These are phyloP conservation scores for Trichosporon asahii DNA, from an alignment of 1,284 basidiomycete species.

Conservation along the genomic window DNA sequence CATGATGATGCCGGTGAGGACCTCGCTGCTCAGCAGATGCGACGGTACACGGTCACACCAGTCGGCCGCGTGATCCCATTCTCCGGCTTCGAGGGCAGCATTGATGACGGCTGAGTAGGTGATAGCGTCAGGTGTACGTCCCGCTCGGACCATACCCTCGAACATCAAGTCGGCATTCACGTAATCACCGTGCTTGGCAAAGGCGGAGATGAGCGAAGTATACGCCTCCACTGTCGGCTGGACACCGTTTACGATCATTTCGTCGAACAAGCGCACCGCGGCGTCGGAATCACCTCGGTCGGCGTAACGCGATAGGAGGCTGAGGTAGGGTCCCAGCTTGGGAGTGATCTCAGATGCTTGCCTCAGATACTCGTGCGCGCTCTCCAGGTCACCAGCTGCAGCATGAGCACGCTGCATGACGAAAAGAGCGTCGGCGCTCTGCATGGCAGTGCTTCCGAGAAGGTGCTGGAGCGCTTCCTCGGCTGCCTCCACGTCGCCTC, in stretches of 20 bases:
- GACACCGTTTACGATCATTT: slow-evolving; percentile 60
- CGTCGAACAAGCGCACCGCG: slow-evolving; percentile 61
- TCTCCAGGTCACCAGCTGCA: slow-evolving; percentile 21
- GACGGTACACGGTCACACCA: slow-evolving; percentile 29
- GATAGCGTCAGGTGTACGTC: slow-evolving; percentile 62
- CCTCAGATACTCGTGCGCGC: slow-evolving; percentile 22
- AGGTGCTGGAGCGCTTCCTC: background rate
- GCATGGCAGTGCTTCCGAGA: background rate
- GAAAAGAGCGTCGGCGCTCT: slow-evolving; percentile 15
- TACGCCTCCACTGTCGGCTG: slow-evolving; percentile 61
- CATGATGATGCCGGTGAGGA: slow-evolving; percentile 70
- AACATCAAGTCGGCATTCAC: slow-evolving; percentile 67
- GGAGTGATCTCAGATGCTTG: slow-evolving; percentile 20
- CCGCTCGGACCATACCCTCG: slow-evolving; percentile 53
- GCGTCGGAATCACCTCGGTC: slow-evolving; percentile 59
- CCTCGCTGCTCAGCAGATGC: slow-evolving; percentile 53
- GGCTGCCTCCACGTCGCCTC: slow-evolving; percentile 11
- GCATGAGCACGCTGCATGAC: slow-evolving; percentile 29
- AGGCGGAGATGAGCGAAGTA: slow-evolving; percentile 65
- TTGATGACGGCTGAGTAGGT: slow-evolving; percentile 75
- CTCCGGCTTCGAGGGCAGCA: slow-evolving; percentile 74
- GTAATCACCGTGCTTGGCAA: slow-evolving; percentile 65
- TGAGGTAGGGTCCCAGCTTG: slow-evolving; percentile 47
- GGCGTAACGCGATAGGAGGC: slow-evolving; percentile 63
- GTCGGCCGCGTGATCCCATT: slow-evolving; percentile 54